A percentile compares a stretch with the other conserved stretches of the same genome.
Evolutionary conservation across 495 filamentous ascomycete genomes (phyloP).

Genomic region (Entonaema liquescens): DNA sequence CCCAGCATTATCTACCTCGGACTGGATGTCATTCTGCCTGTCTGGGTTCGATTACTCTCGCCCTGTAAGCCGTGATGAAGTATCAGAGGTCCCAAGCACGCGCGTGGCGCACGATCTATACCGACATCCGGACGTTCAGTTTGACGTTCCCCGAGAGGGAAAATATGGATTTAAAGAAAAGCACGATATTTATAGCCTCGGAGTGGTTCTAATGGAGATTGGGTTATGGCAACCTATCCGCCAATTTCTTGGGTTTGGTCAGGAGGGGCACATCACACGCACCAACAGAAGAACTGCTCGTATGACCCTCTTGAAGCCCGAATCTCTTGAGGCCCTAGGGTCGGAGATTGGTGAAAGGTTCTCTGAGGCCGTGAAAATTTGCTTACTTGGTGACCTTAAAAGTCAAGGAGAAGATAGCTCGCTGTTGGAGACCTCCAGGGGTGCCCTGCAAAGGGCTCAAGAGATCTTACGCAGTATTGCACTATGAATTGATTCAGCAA

Average conservation of each 20-base stretch:
- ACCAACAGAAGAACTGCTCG: background rate
- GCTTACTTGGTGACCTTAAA: background rate
- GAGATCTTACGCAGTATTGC: background rate
- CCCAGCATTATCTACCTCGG: background rate
- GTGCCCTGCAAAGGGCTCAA: background rate
- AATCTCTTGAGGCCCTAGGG: background rate
- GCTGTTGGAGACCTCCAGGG: no score
- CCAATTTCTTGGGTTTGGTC: background rate
- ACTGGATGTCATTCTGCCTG: background rate
- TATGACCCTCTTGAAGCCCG: background rate
- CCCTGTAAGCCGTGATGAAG: background rate
- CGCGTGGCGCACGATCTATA: background rate
- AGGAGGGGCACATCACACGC: background rate
- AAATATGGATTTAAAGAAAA: constrained; percentile 8
- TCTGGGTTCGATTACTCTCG: background rate
- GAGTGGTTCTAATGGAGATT: background rate
- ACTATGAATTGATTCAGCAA: no score
- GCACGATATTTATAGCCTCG: constrained; percentile 12
- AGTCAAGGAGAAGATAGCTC: background rate
- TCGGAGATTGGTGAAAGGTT: background rate
- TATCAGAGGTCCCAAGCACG: background rate
- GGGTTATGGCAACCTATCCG: background rate
- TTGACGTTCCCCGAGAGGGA: constrained; percentile 14
- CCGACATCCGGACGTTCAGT: constrained; percentile 10
- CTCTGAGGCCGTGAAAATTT: background rate